Evolutionary conservation across 352 stramenopile species (phyloP), one percentile per base, ranked within the genome.

Genomic region (Phytopythium litorale): DNA sequence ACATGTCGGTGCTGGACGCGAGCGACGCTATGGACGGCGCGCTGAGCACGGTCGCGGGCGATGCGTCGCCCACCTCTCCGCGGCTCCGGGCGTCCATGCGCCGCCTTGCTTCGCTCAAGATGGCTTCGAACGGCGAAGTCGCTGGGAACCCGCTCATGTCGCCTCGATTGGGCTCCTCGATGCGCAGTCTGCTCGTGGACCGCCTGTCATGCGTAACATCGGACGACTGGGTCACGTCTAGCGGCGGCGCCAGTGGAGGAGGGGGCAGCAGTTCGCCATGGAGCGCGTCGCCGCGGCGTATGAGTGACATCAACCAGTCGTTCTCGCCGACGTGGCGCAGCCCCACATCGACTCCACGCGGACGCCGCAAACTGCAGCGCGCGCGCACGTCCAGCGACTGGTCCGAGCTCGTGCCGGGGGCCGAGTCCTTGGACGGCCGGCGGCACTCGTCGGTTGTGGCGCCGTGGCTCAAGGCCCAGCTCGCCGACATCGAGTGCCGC

Each of bases 401-500:
- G 67, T 79, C 76, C 9, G 70, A 74, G 19, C 45, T 68, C 7
- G 48, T 87, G 8, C 62, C 72, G 43, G 68, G 70, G 12, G 71
- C 80, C 15, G 83, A 80, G 32, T 40, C 69, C 21, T 56, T 75
- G 28, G 30, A 30, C 19, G 21, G 45, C 21, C 45, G n/a, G n/a
- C 21, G 21, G 9, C 45, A 23, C n/a, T 51, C 45, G 5, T 30
- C 30, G 51, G 58, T 73, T 1, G 70, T 72, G 37, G 79, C 64
- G 7, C 82, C 82, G 1, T 95, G 86, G 86, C 46, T 91, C 23
- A 87, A 88, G 33, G 78, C 84, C n/a, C 84, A 95, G 60, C 88
- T 95, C 51, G 84, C 84, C 8, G 86, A 95, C 58, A 83, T 95
- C 46, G 86, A 95, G 63, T 95, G 86, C 66, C 68, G 86, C n/a